These are phyloP conservation scores for Cicer arietinum DNA, from an alignment of 306 rosid genomes.

Conservation along the genomic window DNA sequence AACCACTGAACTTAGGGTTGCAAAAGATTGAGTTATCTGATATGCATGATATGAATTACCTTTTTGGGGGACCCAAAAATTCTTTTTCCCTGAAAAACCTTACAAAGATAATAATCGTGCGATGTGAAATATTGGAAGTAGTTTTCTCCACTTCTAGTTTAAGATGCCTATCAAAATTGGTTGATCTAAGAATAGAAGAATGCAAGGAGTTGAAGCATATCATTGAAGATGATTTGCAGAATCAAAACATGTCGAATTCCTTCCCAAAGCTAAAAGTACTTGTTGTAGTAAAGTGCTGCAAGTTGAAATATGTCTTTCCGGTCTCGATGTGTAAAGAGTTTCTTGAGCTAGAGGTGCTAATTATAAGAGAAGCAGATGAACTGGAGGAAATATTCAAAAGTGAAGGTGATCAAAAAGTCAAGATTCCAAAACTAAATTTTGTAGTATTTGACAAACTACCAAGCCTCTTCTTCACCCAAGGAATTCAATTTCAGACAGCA, in stretches of 20 bases:
- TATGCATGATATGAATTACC: background rate
- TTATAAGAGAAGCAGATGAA: background rate
- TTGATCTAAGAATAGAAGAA: rapidly evolving
- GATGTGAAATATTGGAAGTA: conserved; percentile 4
- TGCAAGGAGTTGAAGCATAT: conserved; percentile 14
- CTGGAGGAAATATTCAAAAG: background rate
- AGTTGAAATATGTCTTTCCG: background rate
- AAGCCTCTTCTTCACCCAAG: background rate
- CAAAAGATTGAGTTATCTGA: background rate
- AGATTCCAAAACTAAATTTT: background rate
- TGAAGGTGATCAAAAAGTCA: background rate
- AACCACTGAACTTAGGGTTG: no score
- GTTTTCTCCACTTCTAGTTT: background rate
- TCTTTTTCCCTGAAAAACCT: background rate
- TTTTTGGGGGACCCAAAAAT: background rate
- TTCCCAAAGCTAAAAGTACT: background rate
- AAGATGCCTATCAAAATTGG: background rate
- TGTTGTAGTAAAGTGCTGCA: background rate
- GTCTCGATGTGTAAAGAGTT: background rate
- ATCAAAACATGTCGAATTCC: background rate
- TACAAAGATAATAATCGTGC: background rate
- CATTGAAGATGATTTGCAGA: conserved; percentile 5
- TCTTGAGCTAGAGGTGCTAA: background rate
- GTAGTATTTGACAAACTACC: background rate
- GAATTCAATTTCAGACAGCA: background rate